These are phyloP conservation scores for Termitomyces heimii DNA, from an alignment of 768 basidiomycete genomes.

Conservation along the genomic window DNA sequence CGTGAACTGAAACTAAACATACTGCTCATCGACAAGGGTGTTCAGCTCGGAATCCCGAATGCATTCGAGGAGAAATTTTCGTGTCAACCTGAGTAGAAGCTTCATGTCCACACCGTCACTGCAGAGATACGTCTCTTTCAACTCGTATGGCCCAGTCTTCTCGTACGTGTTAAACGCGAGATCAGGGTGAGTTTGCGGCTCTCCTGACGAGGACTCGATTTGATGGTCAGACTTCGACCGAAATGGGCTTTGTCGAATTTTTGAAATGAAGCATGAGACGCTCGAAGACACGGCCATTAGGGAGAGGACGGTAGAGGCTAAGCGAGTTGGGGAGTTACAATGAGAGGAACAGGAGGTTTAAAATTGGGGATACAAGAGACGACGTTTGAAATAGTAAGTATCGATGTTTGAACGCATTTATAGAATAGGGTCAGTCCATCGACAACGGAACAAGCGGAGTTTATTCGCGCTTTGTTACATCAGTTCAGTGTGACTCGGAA, in stretches of 20 bases:
- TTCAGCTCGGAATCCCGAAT: constrained; percentile 44
- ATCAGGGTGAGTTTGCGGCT: constrained; percentile 32
- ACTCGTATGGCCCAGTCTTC: constrained; percentile 22
- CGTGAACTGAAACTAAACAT: constrained; percentile 21
- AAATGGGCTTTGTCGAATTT: constrained; percentile 34
- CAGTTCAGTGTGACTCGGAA: constrained; percentile 8
- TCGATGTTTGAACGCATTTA: background rate
- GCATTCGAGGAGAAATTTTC: constrained; percentile 42
- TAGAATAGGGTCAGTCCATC: background rate
- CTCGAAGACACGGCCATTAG: constrained; percentile 19
- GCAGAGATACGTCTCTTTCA: constrained; percentile 48
- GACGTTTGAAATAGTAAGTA: background rate
- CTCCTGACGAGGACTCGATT: constrained; percentile 31
- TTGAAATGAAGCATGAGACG: constrained; percentile 43
- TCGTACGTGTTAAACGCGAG: constrained; percentile 20
- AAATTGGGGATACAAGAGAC: background rate
- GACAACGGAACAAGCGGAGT: constrained; percentile 11
- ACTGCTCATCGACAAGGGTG: constrained; percentile 67
- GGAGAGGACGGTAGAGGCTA: constrained; percentile 8
- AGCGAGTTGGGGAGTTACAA: constrained; percentile 2
- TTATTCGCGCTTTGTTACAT: constrained; percentile 8
- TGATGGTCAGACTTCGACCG: constrained; percentile 21
- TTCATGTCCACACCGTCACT: constrained; percentile 55
- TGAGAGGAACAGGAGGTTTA: background rate
- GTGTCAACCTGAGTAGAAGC: constrained; percentile 51